Conservation (phyloP, 2,329 filamentous ascomycete species). For the Fusarium mangiferae region DNA sequence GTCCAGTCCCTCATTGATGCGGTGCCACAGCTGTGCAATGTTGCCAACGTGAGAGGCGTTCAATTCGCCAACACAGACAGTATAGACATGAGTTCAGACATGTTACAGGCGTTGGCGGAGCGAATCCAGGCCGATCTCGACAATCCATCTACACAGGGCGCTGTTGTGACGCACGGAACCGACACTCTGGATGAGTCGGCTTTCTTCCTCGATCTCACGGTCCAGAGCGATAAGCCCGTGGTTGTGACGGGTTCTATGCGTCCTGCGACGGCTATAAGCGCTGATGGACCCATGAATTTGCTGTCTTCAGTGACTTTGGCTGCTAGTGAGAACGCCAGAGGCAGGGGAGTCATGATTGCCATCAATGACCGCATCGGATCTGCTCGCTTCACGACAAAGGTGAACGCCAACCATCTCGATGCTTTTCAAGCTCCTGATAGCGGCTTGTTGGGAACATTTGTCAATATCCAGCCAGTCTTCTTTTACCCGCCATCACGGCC, state of each 20-base stretch:
- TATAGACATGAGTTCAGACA: slow-evolving; percentile 58
- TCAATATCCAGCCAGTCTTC: slow-evolving; percentile 68
- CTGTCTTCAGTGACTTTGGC: slow-evolving; percentile 69
- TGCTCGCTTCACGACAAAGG: slow-evolving; percentile 70
- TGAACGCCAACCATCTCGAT: slow-evolving; percentile 70
- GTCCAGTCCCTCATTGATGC: slow-evolving; percentile 63
- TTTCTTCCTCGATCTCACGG: slow-evolving; percentile 69
- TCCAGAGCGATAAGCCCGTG: slow-evolving; percentile 67
- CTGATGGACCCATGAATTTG: slow-evolving; percentile 72
- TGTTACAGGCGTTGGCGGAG: slow-evolving; percentile 59
- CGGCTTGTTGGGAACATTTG: slow-evolving; percentile 67
- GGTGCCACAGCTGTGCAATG: slow-evolving; percentile 63
- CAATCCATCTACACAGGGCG: slow-evolving; percentile 55
- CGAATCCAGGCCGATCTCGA: slow-evolving; percentile 61
- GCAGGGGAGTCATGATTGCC: slow-evolving; percentile 68
- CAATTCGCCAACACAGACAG: slow-evolving; percentile 63
- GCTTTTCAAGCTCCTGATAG: slow-evolving; percentile 69
- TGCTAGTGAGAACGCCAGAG: slow-evolving; percentile 53
- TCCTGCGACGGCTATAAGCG: slow-evolving; percentile 69
- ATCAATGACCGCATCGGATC: slow-evolving; percentile 70
- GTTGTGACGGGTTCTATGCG: slow-evolving; percentile 72
- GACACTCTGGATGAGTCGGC: slow-evolving; percentile 73
- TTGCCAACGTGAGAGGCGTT: slow-evolving; percentile 64
- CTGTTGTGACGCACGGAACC: slow-evolving; percentile 72
- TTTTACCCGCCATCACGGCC: slow-evolving; percentile 65